Base-by-base conservation (phyloP, 2,329 filamentous ascomycete genomes). In the Fusarium protoensiforme region DNA sequence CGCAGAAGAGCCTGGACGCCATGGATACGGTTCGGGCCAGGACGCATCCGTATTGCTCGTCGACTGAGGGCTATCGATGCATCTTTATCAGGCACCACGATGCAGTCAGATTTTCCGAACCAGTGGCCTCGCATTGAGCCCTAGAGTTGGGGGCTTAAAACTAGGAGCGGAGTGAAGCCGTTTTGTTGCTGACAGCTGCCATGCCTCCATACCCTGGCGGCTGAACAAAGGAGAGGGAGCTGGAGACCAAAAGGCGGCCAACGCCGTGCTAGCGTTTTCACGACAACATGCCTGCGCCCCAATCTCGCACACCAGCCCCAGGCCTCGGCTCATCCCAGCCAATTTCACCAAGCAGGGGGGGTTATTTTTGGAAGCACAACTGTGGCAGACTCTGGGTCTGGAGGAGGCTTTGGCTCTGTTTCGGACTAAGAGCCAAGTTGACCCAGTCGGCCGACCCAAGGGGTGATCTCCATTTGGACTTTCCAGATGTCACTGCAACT, bases 321-420 rank as follows among this genome's bases (percentile, higher is more conserved):
- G 65, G 43, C 63, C 64, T 73, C 67, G 72, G 70, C 64, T 74
- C 59, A 65, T 60, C 63, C 65, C 65, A 75, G 72, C 66, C 70
- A 77, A 75, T 76, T 68, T 76, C 66, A 67, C 70, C 27, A 60
- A 73, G 60, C 51, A 71, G 56, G 56, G 39, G 16, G 41, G 18
- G 54, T 56, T 77, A 77, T 77, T 77, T 77, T 77, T 78, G 65
- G 75, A 71, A 69, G 20, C 20, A 13, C n/a, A 5, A 35, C 33
- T 65, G 57, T 67, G 69, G 69, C 69, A 76, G 71, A 73, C 67
- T 74, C 60, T 62, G 65, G 54, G 61, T 41, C 41, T 65, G 54
- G 46, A 51, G 46, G 24, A 51, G 46, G 46, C 46, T 51, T 29
- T 51, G 27, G 46, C 38, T 65, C 27, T 64, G 75, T 77, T 77